Percentiles rank a stretch among this genome's conserved stretches.
Conservation (phyloP, 192 early-diverging fungal genomes). For the Ambispora gerdemannii region DNA sequence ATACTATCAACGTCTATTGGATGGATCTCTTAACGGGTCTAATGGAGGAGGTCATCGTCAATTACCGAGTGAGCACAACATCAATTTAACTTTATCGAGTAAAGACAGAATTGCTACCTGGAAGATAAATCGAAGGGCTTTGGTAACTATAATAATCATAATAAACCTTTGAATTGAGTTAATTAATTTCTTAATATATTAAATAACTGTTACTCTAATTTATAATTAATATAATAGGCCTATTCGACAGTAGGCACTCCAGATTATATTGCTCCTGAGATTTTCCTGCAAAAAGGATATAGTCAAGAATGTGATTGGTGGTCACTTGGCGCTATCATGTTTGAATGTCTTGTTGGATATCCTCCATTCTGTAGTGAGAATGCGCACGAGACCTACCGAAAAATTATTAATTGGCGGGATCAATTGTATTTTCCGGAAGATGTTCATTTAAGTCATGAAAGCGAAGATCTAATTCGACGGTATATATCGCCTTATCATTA, state of each 20-base stretch:
- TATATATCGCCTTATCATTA: constrained; percentile 31
- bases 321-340: constrained; percentile 99
- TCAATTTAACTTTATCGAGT: constrained; percentile 88
- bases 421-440: constrained; percentile 90
- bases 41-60: constrained; percentile 34
- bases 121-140: constrained; percentile 92
- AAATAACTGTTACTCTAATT: no score
- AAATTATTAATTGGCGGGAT: constrained; percentile 97
- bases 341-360: constrained; percentile 96
- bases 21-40: constrained; percentile 57
- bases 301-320: constrained; percentile 99
- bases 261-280: constrained; percentile 94
- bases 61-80: constrained; percentile 63
- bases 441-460: constrained; percentile 83
- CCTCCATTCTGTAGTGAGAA: constrained; percentile 97
- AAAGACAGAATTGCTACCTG: constrained; percentile 97
- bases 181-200: no score
- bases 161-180: no score
- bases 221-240: constrained; percentile 50
- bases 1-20: constrained; percentile 84
- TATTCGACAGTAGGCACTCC: constrained; percentile 98
- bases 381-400: constrained; percentile 94
- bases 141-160: constrained; percentile 54
- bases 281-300: constrained; percentile 92
- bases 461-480: constrained; percentile 89